Base-by-base conservation (phyloP, 2,329 filamentous ascomycete genomes). In the Neofusicoccum umdonicola region DNA sequence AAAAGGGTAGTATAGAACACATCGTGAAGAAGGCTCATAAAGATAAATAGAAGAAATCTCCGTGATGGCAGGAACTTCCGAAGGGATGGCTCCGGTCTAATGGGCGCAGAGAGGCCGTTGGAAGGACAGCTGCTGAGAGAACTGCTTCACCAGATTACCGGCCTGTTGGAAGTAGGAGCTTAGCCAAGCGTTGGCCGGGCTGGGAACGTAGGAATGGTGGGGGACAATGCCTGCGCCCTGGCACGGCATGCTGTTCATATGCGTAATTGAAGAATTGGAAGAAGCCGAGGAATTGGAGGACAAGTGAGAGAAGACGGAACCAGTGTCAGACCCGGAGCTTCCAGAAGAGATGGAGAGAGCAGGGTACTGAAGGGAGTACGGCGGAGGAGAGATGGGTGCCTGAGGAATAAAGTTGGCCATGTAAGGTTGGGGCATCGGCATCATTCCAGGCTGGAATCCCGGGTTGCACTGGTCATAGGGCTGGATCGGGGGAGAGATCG, bases 401-500 rank as follows among this genome's bases (percentile, higher is more conserved):
- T 57, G 72, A 69, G 60, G 74, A 71, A 47, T 75, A 71, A 64
- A 74, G 71, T 67, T 74, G 68, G 62, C 73, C 71, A 47, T 72
- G 70, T 63, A 75, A 71, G 60, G 75, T 66, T 56, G 68, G 58
- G 37, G 57, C 35, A 69, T 70, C 74, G 19, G 69, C 66, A 60
- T 67, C 69, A 60, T 73, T 71, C 67, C 70, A 67, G 62, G 68
- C 60, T 64, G 62, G 54, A 51, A 60, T n/a, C 54, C 54, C 4
- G 63, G 37, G 45, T 58, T 44, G 54, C 63, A 65, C 67, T 78
- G 76, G 64, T 78, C 76, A 44, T 76, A 72, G 7, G 80, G 79
- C 60, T 73, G 74, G 69, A 79, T 78, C n/a, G 77, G 76, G 57
- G 80, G 79, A 51, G 77, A 73, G 51, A 80, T 72, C 12, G 79